phyloP scores from a whole-genome alignment of 2,329 filamentous ascomycete species.

The Hymenoscyphus salicellus region DNA sequence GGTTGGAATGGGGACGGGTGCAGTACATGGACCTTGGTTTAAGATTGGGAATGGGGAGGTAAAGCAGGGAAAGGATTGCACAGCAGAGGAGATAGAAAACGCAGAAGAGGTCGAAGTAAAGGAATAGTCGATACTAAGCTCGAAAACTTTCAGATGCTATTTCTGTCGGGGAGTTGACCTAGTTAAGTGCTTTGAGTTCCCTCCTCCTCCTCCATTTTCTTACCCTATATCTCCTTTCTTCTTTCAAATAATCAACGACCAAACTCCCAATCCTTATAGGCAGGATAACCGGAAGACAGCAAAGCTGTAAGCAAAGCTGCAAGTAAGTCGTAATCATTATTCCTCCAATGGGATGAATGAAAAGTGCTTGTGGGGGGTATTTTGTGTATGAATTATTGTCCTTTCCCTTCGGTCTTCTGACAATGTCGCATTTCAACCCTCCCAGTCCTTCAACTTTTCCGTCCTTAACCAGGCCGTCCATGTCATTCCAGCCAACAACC shows the following conservation, averaged over 20 bases:
- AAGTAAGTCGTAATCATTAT: not conserved
- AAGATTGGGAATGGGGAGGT: slow-evolving; percentile 14
- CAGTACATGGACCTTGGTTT: slow-evolving; percentile 29
- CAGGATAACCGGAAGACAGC: not conserved
- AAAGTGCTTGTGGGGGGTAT: not conserved
- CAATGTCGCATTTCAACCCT: not conserved
- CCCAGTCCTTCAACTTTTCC: not conserved
- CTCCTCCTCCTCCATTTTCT: not conserved
- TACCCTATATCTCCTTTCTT: not conserved
- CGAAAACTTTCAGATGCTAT: not conserved
- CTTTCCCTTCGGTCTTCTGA: not conserved
- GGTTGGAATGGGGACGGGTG: slow-evolving; percentile 21
- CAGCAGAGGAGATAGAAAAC: slow-evolving; percentile 8
- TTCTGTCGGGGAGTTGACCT: not conserved
- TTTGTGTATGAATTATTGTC: not conserved
- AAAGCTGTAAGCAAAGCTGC: not conserved
- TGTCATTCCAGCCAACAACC: not conserved
- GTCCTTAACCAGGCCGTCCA: not conserved
- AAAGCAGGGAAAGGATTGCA: slow-evolving; percentile 2
- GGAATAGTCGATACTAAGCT: not conserved
- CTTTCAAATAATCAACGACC: not conserved
- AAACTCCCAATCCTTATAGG: not conserved
- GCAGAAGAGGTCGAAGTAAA: slow-evolving; percentile 9
- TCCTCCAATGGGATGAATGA: not conserved
- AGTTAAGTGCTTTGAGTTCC: not conserved